Evolutionary conservation across 2,329 filamentous ascomycete genomes (phyloP).

Genomic region (Colletotrichum sublineola): DNA sequence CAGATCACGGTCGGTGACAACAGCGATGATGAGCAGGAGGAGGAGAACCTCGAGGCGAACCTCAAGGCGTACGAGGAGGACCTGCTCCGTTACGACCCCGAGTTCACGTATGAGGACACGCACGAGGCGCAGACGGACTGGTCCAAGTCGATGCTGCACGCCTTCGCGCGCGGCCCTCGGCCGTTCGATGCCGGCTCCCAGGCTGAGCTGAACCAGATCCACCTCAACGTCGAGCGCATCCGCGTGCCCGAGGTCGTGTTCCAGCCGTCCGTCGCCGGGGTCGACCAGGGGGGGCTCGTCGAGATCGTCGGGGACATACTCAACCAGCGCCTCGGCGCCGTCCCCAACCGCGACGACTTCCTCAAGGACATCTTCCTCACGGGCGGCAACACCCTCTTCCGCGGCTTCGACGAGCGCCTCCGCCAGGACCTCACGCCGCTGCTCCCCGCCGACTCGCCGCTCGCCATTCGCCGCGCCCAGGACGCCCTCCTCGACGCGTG

Average conservation of each 20-base stretch:
- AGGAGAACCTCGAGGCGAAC: slow-evolving; percentile 82
- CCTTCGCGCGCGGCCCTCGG: slow-evolving; percentile 88
- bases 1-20: slow-evolving; percentile 87
- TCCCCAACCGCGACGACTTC: slow-evolving; percentile 74
- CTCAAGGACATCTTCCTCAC: slow-evolving; percentile 92
- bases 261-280: slow-evolving; percentile 89
- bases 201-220: slow-evolving; percentile 85
- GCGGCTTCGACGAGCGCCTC: slow-evolving; percentile 87
- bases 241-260: slow-evolving; percentile 94
- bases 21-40: slow-evolving; percentile 91
- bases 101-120: slow-evolving; percentile 93
- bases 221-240: slow-evolving; percentile 97
- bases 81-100: slow-evolving; percentile 85
- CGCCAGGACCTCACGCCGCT: slow-evolving; percentile 78
- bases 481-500: slow-evolving; percentile 90
- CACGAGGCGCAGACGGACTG: slow-evolving; percentile 94
- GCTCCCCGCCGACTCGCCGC: slow-evolving; percentile 75
- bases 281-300: slow-evolving; percentile 93
- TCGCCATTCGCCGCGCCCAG: slow-evolving; percentile 79
- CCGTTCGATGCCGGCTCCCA: slow-evolving; percentile 87
- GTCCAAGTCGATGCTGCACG: slow-evolving; percentile 91
- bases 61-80: slow-evolving; percentile 86
- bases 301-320: slow-evolving; percentile 94
- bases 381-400: slow-evolving; percentile 90
- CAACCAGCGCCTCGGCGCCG: slow-evolving; percentile 78